A percentile compares a stretch with the other conserved stretches of the same genome.
Evolutionary conservation across 2,329 filamentous ascomycete genomes (phyloP).

Genomic region (Aspergillus jensenii): DNA sequence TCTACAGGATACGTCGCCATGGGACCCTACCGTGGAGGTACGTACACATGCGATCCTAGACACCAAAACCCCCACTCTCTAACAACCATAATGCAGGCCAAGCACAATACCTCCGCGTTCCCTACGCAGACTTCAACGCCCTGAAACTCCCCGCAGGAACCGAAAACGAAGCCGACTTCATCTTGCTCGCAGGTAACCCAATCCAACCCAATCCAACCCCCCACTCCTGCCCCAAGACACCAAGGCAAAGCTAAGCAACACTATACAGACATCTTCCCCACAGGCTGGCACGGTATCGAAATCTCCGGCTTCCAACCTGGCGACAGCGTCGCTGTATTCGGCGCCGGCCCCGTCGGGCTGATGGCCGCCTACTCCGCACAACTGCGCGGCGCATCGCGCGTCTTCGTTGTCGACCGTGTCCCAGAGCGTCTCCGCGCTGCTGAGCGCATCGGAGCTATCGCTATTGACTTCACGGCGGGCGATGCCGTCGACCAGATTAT

Average conservation of each 20-base stretch:
- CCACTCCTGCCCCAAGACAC: neutral
- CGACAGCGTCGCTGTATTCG: slow-evolving; percentile 65
- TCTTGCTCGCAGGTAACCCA: slow-evolving; percentile 43
- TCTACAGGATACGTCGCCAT: slow-evolving; percentile 46
- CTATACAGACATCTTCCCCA: slow-evolving; percentile 22
- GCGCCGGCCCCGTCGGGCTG: slow-evolving; percentile 63
- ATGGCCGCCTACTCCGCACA: slow-evolving; percentile 66
- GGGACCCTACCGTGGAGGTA: slow-evolving; percentile 50
- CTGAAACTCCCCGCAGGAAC: slow-evolving; percentile 61
- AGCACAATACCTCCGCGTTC: slow-evolving; percentile 64
- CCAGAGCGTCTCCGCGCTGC: slow-evolving; percentile 59
- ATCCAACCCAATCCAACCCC: no score
- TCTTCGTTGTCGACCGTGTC: slow-evolving; percentile 65
- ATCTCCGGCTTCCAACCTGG: slow-evolving; percentile 60
- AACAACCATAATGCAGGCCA: slow-evolving; percentile 34
- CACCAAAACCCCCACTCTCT: neutral
- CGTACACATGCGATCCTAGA: neutral
- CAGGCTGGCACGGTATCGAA: slow-evolving; percentile 29
- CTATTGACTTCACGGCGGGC: slow-evolving; percentile 61
- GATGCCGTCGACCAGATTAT: slow-evolving; percentile 61
- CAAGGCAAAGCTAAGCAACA: neutral
- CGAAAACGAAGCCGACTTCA: slow-evolving; percentile 57
- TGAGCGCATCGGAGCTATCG: slow-evolving; percentile 61
- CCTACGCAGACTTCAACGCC: slow-evolving; percentile 67
- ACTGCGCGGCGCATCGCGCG: slow-evolving; percentile 59